Percentiles rank a stretch among this genome's conserved stretches.
Conservation (phyloP, 192 early-diverging fungal genomes). For the Chytriomyces sp. region DNA sequence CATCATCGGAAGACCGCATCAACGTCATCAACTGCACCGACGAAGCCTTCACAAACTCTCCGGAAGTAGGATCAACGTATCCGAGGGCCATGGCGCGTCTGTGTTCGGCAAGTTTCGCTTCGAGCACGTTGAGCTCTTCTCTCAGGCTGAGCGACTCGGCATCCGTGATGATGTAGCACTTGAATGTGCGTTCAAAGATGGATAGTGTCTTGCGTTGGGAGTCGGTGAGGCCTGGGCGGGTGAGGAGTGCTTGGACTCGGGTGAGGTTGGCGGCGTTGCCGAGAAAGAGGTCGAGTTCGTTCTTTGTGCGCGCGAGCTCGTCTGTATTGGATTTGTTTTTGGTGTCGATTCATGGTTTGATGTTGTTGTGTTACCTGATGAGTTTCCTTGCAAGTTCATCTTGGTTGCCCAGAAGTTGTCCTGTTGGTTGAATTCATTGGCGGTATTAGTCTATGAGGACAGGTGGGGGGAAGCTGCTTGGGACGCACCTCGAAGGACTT, state of each 20-base stretch:
- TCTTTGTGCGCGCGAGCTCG: conserved; percentile 27
- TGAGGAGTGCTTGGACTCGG: conserved; percentile 30
- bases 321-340: too few species aligned
- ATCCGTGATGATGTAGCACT: conserved; percentile 41
- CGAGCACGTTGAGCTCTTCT: conserved; percentile 31
- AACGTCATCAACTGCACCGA: conserved; percentile 35
- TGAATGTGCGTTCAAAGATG: conserved; percentile 36
- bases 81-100: conserved; percentile 36
- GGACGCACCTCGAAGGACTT: conserved; percentile 14
- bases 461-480: too few species aligned
- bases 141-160: conserved; percentile 8
- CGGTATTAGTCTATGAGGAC: too few species aligned
- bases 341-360: neutral
- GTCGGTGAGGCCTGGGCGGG: conserved; percentile 19
- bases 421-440: neutral
- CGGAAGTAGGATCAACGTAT: conserved; percentile 11
- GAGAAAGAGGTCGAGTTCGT: conserved; percentile 40
- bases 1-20: conserved; percentile 33
- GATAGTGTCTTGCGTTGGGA: conserved; percentile 19
- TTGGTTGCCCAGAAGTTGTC: conserved; percentile 44
- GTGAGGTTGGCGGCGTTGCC: conserved; percentile 24
- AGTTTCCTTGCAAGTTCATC: conserved; percentile 35
- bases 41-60: conserved; percentile 33
- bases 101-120: conserved; percentile 31
- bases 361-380: conserved; percentile 7